These are phyloP conservation scores for Puccinellia tenuiflora DNA, from an alignment of 176 grass and related monocot genomes.

Conservation along the genomic window DNA sequence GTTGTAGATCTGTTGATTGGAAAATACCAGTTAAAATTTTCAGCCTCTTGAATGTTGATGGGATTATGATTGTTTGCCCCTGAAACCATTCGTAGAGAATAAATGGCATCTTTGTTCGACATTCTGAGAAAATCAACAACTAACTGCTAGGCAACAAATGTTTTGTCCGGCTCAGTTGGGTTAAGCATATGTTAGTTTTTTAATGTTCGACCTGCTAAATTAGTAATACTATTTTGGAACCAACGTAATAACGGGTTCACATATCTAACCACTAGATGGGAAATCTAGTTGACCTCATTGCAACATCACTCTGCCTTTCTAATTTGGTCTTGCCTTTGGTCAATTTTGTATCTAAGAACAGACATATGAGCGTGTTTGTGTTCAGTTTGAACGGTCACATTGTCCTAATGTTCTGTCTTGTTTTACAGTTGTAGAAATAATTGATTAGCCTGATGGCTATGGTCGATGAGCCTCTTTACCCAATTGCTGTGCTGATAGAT, in stretches of 20 bases:
- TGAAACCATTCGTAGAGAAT: background rate
- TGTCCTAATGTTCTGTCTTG: background rate
- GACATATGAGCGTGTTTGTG: background rate
- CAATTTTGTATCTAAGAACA: background rate
- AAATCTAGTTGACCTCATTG: background rate
- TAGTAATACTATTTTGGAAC: no score
- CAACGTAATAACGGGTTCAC: no score
- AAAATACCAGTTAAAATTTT: background rate
- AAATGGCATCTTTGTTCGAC: background rate
- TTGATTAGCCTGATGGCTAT: constrained; percentile 54
- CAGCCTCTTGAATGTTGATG: background rate
- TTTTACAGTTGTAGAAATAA: constrained; percentile 6
- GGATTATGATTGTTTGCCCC: background rate
- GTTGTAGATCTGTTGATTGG: background rate
- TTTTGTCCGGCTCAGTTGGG: no score
- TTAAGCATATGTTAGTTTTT: no score
- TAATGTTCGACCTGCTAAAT: no score
- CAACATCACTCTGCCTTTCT: background rate
- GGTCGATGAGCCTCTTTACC: constrained; percentile 73
- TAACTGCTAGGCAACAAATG: background rate
- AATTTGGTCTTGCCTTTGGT: background rate
- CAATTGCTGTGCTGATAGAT: constrained; percentile 84
- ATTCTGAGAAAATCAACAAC: background rate
- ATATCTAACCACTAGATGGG: background rate
- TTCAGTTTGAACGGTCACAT: background rate